Percentiles rank a stretch among this genome's conserved stretches.
Evolutionary conservation across 805 yeast species (phyloP).

Genomic region (Nakazawaea anatomiae): DNA sequence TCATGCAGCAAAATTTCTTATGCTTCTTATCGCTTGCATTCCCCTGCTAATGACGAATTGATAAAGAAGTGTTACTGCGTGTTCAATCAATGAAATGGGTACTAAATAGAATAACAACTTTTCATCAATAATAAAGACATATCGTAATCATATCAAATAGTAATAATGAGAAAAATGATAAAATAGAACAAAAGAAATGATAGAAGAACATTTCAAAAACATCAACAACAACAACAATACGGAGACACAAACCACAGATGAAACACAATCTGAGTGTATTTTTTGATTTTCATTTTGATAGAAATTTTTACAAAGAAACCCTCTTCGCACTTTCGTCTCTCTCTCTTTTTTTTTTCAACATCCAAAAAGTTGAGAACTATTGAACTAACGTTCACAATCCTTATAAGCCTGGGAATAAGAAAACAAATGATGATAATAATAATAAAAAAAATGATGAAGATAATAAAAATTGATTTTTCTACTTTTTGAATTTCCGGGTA

Average conservation of each 20-base stretch:
- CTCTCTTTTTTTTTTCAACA: not conserved
- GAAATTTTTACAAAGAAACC: not conserved
- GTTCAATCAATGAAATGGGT: too few species aligned
- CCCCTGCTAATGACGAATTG: too few species aligned
- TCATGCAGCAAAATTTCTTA: too few species aligned
- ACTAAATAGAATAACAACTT: not conserved
- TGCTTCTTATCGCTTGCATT: too few species aligned
- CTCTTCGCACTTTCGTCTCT: not conserved
- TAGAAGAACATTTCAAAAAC: not conserved
- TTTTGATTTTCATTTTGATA: not conserved
- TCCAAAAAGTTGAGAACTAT: not conserved
- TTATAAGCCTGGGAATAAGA: too few species aligned
- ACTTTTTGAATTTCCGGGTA: too few species aligned
- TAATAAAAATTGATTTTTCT: too few species aligned
- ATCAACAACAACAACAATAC: not conserved
- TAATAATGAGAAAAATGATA: not conserved
- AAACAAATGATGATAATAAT: too few species aligned
- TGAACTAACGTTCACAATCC: too few species aligned
- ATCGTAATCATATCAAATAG: conserved; percentile 5
- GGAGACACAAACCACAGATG: not conserved
- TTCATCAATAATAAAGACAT: conserved; percentile 5
- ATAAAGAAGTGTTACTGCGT: too few species aligned
- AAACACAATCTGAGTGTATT: not conserved
- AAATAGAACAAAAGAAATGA: not conserved
- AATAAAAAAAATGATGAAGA: too few species aligned